Percentiles rank a stretch among this genome's conserved stretches.
These are phyloP conservation scores for Elaeis oleifera DNA, from an alignment of 202 grass and related monocot genomes.

Conservation along the genomic window DNA sequence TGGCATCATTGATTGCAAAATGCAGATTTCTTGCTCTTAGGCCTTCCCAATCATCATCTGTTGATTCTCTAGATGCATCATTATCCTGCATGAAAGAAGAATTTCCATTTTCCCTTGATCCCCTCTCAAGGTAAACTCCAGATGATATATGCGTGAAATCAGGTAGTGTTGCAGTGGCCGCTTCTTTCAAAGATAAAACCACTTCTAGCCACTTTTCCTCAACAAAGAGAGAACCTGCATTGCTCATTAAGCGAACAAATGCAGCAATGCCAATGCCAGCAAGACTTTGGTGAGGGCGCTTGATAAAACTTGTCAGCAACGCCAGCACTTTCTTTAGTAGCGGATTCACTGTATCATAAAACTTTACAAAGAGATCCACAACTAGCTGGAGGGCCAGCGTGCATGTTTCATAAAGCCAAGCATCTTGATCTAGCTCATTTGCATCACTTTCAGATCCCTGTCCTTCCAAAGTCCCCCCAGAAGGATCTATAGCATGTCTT, in stretches of 20 bases:
- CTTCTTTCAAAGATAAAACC: constrained; percentile 89
- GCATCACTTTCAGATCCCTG: constrained; percentile 62
- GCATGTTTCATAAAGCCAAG: constrained; percentile 98
- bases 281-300: constrained; percentile 98
- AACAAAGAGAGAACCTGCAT: constrained; percentile 76
- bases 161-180: constrained; percentile 69
- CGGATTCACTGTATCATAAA: constrained; percentile 91
- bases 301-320: constrained; percentile 96
- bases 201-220: constrained; percentile 95
- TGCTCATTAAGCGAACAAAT: constrained; percentile 99
- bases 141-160: constrained; percentile 84
- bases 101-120: constrained; percentile 43
- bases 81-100: constrained; percentile 45
- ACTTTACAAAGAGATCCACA: constrained; percentile 98
- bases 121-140: constrained; percentile 66
- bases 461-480: constrained; percentile 54
- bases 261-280: constrained; percentile 95
- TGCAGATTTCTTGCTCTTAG: constrained; percentile 77
- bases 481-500: constrained; percentile 92
- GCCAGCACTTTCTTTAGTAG: constrained; percentile 82
- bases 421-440: constrained; percentile 81
- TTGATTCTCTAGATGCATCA: constrained; percentile 40
- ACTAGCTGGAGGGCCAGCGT: constrained; percentile 96
- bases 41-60: constrained; percentile 54
- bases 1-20: constrained; percentile 90